Evolutionary conservation across 257 asterid genomes (phyloP).

Genomic region (Orobanche coerulescens): DNA sequence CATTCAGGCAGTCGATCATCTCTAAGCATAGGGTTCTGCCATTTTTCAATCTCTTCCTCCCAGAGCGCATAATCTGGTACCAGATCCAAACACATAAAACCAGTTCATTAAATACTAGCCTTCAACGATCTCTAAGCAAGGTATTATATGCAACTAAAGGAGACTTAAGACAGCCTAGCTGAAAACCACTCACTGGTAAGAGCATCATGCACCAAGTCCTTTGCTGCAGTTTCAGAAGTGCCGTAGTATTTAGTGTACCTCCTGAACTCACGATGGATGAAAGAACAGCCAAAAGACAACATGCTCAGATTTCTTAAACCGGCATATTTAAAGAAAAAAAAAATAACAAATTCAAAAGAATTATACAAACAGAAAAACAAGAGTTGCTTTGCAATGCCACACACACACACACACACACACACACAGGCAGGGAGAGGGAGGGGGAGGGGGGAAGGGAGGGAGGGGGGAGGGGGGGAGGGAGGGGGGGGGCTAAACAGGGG

Average conservation of each 20-base stretch:
- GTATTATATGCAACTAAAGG: not conserved
- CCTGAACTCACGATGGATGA: conserved; percentile 44
- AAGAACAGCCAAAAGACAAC: conserved; percentile 1
- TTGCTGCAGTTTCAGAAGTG: conserved; percentile 77
- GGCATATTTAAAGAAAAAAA: not conserved
- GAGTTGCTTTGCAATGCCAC: not conserved
- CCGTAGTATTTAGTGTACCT: conserved; percentile 96
- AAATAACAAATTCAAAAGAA: not conserved
- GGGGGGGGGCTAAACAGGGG: too few relatives aligned
- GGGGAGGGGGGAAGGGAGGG: too few relatives aligned
- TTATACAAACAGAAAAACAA: not conserved
- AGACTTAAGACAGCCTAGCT: conserved; percentile 9
- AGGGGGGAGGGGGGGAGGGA: too few relatives aligned
- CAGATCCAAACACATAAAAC: conserved; percentile 7
- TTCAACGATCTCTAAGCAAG: not conserved
- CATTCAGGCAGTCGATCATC: conserved; percentile 88
- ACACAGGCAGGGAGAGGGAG: too few relatives aligned
- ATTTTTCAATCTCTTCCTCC: conserved; percentile 98
- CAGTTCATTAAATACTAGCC: not conserved
- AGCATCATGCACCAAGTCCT: conserved; percentile 86
- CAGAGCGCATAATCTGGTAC: conserved; percentile 73
- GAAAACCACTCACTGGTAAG: conserved; percentile 65
- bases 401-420: too few relatives aligned
- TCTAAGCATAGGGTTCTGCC: conserved; percentile 90
- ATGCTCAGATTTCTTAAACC: conserved; percentile 3